These are phyloP conservation scores for Rhynchosporium agropyri DNA, from an alignment of 2,329 filamentous ascomycete genomes.

Conservation along the genomic window DNA sequence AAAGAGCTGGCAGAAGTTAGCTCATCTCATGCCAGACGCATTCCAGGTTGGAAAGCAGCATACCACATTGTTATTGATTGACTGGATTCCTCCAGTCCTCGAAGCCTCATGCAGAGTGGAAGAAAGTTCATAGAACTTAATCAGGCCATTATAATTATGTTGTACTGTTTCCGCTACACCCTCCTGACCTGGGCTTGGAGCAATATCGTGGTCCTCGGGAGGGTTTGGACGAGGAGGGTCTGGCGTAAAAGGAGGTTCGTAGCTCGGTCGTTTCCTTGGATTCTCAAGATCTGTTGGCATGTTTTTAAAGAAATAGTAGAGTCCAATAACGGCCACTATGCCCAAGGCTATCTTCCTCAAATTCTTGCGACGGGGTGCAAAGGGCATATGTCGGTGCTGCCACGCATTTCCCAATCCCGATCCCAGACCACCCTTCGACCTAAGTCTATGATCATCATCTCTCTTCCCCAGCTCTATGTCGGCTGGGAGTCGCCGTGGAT, in stretches of 20 bases:
- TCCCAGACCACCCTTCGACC: slow-evolving; percentile 33
- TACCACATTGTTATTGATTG: slow-evolving; percentile 70
- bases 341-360: slow-evolving; percentile 56
- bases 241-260: slow-evolving; percentile 35
- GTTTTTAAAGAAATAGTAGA: slow-evolving; percentile 68
- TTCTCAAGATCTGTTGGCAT: slow-evolving; percentile 55
- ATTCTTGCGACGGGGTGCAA: slow-evolving; percentile 56
- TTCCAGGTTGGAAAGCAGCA: slow-evolving; percentile 12
- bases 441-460: slow-evolving; percentile 60
- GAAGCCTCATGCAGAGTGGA: slow-evolving; percentile 62
- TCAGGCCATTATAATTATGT: slow-evolving; percentile 66
- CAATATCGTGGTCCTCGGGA: slow-evolving; percentile 17
- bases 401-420: slow-evolving; percentile 41
- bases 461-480: slow-evolving; percentile 68
- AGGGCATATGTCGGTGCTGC: slow-evolving; percentile 45
- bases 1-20: slow-evolving; percentile 56
- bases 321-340: slow-evolving; percentile 50
- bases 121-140: slow-evolving; percentile 69
- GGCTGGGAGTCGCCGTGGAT: slow-evolving; percentile 49
- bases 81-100: slow-evolving; percentile 53
- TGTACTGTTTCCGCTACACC: slow-evolving; percentile 37
- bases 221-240: slow-evolving; percentile 6
- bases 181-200: slow-evolving; percentile 18
- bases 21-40: neutral
- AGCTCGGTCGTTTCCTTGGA: slow-evolving; percentile 43